Evolutionary conservation across 331 rosid species (phyloP).

Genomic region (Phaseolus coccineus): DNA sequence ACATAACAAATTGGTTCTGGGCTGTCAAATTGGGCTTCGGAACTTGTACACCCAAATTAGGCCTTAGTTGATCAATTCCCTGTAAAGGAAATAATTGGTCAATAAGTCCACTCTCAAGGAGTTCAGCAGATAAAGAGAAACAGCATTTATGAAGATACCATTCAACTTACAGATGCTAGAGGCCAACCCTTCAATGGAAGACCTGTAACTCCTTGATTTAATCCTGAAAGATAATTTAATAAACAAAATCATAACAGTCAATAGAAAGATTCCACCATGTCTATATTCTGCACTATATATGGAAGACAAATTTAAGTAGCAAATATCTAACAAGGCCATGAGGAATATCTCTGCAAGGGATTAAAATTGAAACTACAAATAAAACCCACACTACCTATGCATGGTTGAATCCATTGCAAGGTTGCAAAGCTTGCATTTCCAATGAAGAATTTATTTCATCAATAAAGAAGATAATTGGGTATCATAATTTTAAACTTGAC

Average conservation of each 20-base stretch:
- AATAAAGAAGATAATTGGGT: constrained; percentile 22
- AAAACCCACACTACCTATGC: constrained; percentile 17
- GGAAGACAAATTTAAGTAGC: constrained; percentile 18
- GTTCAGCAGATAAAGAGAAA: constrained; percentile 20
- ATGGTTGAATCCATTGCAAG: neutral
- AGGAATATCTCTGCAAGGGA: constrained; percentile 28
- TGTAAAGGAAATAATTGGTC: constrained; percentile 47
- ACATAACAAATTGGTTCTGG: constrained; percentile 69
- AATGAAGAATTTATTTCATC: constrained; percentile 7
- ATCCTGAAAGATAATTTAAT: constrained; percentile 57
- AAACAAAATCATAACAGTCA: constrained; percentile 30
- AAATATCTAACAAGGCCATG: constrained; percentile 19
- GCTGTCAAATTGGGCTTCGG: constrained; percentile 73
- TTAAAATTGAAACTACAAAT: constrained; percentile 23
- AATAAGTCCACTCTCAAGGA: constrained; percentile 27
- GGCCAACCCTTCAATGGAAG: constrained; percentile 94
- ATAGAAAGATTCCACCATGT: constrained; percentile 21
- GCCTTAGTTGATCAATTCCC: constrained; percentile 89
- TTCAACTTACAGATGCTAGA: constrained; percentile 74
- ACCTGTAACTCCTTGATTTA: constrained; percentile 73
- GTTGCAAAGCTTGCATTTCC: constrained; percentile 26
- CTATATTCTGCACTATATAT: constrained; percentile 12
- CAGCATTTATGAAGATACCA: constrained; percentile 24
- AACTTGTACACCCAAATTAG: constrained; percentile 80
- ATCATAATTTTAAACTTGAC: constrained; percentile 2